Percentiles rank a stretch among this genome's conserved stretches.
Evolutionary conservation across 192 early-diverging fungal species (phyloP).

Genomic region (Podila clonocystis): DNA sequence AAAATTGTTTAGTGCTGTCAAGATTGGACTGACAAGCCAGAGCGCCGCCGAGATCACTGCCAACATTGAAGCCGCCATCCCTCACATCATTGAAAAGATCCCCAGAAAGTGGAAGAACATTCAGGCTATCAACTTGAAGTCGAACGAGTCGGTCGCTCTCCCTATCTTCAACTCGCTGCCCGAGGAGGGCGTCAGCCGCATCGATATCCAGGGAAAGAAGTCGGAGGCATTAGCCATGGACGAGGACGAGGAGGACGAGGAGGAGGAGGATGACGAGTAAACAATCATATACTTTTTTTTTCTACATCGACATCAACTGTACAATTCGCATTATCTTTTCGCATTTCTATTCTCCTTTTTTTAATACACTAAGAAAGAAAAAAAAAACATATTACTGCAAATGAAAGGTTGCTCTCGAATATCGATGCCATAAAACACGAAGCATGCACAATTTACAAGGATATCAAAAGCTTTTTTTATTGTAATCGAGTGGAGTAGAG

Average conservation of each 20-base stretch:
- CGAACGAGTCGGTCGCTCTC: conserved; percentile 77
- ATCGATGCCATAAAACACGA: neutral
- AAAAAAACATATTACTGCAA: neutral
- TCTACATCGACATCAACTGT: neutral
- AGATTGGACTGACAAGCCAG: conserved; percentile 75
- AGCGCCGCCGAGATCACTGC: conserved; percentile 70
- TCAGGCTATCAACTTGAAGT: conserved; percentile 88
- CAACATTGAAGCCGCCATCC: conserved; percentile 77
- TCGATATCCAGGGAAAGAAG: conserved; percentile 21
- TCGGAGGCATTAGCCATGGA: conserved; percentile 15
- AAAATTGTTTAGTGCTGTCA: conserved; percentile 64
- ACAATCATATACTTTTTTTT: neutral
- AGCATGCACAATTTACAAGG: no score
- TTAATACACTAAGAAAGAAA: neutral
- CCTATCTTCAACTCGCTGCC: conserved; percentile 85
- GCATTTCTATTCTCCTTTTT: neutral
- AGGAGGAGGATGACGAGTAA: conserved; percentile 43
- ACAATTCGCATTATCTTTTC: neutral
- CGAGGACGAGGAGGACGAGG: conserved; percentile 37
- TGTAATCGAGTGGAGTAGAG: no score
- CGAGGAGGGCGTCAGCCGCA: conserved; percentile 42
- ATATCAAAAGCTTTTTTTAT: no score
- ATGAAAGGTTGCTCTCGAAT: neutral
- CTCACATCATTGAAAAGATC: conserved; percentile 70
- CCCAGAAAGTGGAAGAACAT: conserved; percentile 87